Percentiles rank a stretch among this genome's conserved stretches.
Evolutionary conservation across 495 filamentous ascomycete species (phyloP).

Genomic region (Rusavskia elegans): DNA sequence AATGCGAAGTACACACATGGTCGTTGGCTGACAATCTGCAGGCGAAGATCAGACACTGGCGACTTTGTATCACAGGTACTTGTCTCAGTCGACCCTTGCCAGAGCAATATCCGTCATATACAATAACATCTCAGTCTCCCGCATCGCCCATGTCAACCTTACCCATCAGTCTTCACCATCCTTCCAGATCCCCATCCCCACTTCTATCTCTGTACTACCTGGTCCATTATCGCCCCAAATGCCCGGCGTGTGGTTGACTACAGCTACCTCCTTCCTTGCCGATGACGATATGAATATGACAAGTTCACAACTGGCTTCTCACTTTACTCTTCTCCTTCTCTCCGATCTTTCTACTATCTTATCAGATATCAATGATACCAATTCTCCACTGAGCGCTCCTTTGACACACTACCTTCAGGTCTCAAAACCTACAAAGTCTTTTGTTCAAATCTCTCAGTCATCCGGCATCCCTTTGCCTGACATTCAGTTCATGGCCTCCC

Average conservation of each 20-base stretch:
- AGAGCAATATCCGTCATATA: conserved; percentile 69
- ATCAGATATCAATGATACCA: conserved; percentile 64
- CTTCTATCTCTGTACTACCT: conserved; percentile 58
- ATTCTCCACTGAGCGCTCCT: conserved; percentile 50
- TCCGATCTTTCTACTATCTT: conserved; percentile 71
- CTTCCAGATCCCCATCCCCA: conserved; percentile 71
- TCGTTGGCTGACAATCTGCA: conserved; percentile 1
- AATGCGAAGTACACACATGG: too few relatives aligned
- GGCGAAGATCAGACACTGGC: conserved; percentile 4
- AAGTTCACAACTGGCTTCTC: conserved; percentile 48
- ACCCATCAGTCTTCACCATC: conserved; percentile 49
- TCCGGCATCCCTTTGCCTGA: conserved; percentile 59
- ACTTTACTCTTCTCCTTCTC: conserved; percentile 75
- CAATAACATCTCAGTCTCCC: conserved; percentile 61
- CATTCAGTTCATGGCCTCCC: conserved; percentile 70
- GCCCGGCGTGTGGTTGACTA: conserved; percentile 71
- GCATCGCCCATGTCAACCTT: conserved; percentile 58
- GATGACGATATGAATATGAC: conserved; percentile 46
- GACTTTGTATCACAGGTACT: conserved; percentile 37
- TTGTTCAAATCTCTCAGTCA: conserved; percentile 59
- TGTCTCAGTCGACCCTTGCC: conserved; percentile 62
- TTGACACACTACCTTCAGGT: conserved; percentile 72
- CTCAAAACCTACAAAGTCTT: conserved; percentile 72
- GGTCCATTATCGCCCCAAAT: conserved; percentile 43
- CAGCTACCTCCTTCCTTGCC: conserved; percentile 54